Evolutionary conservation across 2,329 filamentous ascomycete species (phyloP).

Genomic region (Diplodia seriata): DNA sequence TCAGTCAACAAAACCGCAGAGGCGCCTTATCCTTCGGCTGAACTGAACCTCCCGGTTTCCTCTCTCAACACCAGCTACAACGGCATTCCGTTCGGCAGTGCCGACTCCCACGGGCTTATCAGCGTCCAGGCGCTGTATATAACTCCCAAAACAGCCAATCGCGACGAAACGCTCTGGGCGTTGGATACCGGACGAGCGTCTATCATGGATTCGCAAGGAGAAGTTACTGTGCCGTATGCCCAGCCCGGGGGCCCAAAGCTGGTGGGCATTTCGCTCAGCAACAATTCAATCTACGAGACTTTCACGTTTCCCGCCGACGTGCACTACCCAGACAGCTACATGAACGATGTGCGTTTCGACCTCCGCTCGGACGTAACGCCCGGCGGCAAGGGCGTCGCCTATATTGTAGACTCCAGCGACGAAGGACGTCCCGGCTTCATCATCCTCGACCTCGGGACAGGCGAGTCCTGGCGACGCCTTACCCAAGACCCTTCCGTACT

Average conservation of each 20-base stretch:
- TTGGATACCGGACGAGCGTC: constrained; percentile 57
- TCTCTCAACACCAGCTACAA: constrained; percentile 52
- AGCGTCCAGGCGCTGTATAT: constrained; percentile 60
- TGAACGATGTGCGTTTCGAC: constrained; percentile 62
- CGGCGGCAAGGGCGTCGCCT: constrained; percentile 56
- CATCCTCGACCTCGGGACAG: constrained; percentile 57
- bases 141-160: constrained; percentile 48
- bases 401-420: constrained; percentile 58
- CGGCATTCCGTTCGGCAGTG: constrained; percentile 55
- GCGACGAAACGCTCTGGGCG: constrained; percentile 52
- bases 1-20: constrained; percentile 57
- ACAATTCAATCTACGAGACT: constrained; percentile 56
- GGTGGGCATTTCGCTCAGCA: constrained; percentile 56
- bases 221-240: constrained; percentile 50
- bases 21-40: constrained; percentile 53
- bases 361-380: constrained; percentile 49
- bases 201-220: constrained; percentile 48
- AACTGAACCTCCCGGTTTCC: constrained; percentile 54
- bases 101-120: constrained; percentile 54
- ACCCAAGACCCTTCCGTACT: constrained; percentile 47
- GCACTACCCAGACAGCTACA: constrained; percentile 56
- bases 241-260: constrained; percentile 57
- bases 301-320: constrained; percentile 57
- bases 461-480: constrained; percentile 58
- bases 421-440: constrained; percentile 58